Evolutionary conservation across 2,329 filamentous ascomycete species (phyloP).

Genomic region (Ophiostoma fasciatum): DNA sequence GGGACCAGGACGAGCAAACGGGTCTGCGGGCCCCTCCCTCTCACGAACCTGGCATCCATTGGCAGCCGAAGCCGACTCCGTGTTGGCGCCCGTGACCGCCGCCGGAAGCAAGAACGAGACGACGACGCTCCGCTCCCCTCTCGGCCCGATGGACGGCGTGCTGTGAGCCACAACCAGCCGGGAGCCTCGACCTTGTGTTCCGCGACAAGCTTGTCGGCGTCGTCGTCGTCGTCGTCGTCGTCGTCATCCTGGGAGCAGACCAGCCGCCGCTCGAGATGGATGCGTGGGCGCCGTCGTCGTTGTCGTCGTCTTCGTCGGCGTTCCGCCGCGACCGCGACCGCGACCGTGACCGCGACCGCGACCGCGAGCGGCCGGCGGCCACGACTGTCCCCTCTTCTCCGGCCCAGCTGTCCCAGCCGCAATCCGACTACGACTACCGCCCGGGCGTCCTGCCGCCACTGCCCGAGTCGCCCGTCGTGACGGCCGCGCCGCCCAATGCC

Average conservation of each 20-base stretch:
- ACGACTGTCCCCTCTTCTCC: conserved; percentile 1
- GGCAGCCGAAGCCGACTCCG: too few relatives aligned
- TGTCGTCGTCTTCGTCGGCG: too few relatives aligned
- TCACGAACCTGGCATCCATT: too few relatives aligned
- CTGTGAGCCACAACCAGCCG: not conserved
- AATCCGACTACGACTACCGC: conserved; percentile 9
- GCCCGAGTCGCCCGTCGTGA: conserved; percentile 17
- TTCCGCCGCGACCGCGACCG: conserved; percentile 12
- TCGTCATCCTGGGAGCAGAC: not conserved
- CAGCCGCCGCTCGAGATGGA: conserved; percentile 14
- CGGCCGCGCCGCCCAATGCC: too few relatives aligned
- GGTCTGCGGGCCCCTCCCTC: too few relatives aligned
- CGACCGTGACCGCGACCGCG: conserved; percentile 9
- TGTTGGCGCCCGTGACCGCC: too few relatives aligned
- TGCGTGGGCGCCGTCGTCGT: conserved; percentile 14
- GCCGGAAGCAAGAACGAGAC: too few relatives aligned
- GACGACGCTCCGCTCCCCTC: too few relatives aligned
- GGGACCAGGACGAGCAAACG: too few relatives aligned
- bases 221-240: too few relatives aligned
- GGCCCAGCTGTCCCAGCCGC: conserved; percentile 8
- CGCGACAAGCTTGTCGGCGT: too few relatives aligned
- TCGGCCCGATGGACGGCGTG: conserved; percentile 5
- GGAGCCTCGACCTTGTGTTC: conserved; percentile 2
- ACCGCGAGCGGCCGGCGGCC: not conserved
- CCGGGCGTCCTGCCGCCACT: conserved; percentile 12